Evolutionary conservation across 805 yeast species (phyloP).

Genomic region (Candida mattraensis): DNA sequence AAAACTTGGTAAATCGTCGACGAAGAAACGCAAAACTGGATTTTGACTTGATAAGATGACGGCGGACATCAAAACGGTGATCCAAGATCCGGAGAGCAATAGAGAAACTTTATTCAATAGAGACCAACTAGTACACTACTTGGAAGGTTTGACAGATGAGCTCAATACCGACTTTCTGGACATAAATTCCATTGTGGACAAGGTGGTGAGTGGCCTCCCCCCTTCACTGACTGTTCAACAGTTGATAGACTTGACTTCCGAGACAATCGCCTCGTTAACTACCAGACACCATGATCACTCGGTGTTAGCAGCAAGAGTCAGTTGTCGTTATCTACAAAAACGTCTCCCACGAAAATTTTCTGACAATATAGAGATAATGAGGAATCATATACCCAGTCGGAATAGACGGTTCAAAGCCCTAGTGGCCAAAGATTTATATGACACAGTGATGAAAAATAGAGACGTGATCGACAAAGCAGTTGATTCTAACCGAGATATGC

Average conservation of each 20-base stretch:
- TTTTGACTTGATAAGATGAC: too few species aligned
- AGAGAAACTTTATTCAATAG: slow-evolving; percentile 13
- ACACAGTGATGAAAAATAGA: slow-evolving; percentile 56
- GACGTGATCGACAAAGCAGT: slow-evolving; percentile 69
- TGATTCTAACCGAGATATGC: slow-evolving; percentile 70
- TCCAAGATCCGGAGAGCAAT: slow-evolving; percentile 3
- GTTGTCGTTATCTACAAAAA: slow-evolving; percentile 80
- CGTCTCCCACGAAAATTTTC: slow-evolving; percentile 78
- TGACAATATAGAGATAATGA: slow-evolving; percentile 64
- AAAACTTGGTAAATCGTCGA: too few species aligned
- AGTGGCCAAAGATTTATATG: slow-evolving; percentile 59
- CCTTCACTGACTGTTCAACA: slow-evolving; percentile 47
- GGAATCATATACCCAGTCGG: slow-evolving; percentile 68
- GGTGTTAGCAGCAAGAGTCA: slow-evolving; percentile 85
- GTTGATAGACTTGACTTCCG: slow-evolving; percentile 61
- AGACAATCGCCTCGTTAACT: slow-evolving; percentile 92
- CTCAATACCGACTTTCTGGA: slow-evolving; percentile 44
- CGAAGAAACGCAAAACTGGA: too few species aligned
- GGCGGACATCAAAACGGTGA: slow-evolving; percentile 9
- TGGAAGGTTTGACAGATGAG: slow-evolving; percentile 27
- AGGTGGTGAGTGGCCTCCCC: slow-evolving; percentile 50
- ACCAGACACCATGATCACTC: slow-evolving; percentile 95
- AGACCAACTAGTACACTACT: slow-evolving; percentile 8
- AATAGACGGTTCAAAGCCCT: slow-evolving; percentile 61
- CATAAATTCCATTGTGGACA: slow-evolving; percentile 45